Percentiles rank a stretch among this genome's conserved stretches.
phyloP scores from a whole-genome alignment of 768 basidiomycete species.

The Xerocomellus intermedius region DNA sequence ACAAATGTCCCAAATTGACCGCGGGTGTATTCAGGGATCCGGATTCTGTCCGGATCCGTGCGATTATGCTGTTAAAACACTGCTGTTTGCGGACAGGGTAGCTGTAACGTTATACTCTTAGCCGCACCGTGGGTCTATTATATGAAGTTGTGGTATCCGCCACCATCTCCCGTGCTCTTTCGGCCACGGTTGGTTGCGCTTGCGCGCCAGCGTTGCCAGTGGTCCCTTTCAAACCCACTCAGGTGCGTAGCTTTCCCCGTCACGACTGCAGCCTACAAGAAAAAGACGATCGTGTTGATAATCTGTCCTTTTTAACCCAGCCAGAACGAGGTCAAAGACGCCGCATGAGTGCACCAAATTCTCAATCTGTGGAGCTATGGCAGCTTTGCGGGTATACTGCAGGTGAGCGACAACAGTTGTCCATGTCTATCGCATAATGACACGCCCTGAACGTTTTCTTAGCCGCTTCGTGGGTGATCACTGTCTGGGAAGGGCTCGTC shows the following conservation, averaged over 20 bases:
- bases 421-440: not conserved
- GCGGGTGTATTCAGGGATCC: not conserved
- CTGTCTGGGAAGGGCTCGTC: slow-evolving; percentile 22
- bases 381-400: slow-evolving; percentile 8
- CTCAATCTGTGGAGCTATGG: not conserved
- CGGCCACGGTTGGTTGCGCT: not conserved
- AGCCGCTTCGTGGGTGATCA: slow-evolving; percentile 13
- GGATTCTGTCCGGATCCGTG: not conserved
- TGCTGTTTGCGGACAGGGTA: not conserved
- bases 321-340: not conserved
- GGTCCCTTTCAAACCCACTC: not conserved
- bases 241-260: not conserved
- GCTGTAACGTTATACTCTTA: slow-evolving; percentile 1
- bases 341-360: not conserved
- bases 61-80: not conserved
- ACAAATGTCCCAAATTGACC: not conserved
- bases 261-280: not conserved
- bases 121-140: not conserved
- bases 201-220: not conserved
- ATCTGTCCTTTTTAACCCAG: not conserved
- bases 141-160: not conserved
- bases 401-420: not conserved
- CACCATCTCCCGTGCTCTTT: not conserved
- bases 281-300: not conserved
- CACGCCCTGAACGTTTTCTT: not conserved